A percentile compares a stretch with the other conserved stretches of the same genome.
Conservation (phyloP, 345 rosid genomes). For the Noccaea bulbosa region DNA sequence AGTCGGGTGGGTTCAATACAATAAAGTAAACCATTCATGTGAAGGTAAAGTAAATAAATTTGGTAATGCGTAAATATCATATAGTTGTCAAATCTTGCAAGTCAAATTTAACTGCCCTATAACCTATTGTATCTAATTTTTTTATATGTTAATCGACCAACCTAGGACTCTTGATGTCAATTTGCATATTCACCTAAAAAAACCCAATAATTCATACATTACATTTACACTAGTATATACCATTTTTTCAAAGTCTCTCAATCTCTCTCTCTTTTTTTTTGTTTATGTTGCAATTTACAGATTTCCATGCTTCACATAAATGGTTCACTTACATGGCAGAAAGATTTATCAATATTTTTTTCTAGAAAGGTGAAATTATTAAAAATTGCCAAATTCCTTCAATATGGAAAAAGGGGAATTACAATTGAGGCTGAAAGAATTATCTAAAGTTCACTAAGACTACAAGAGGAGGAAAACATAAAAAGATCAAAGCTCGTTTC, state of each 20-base stretch:
- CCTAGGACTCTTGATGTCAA: constrained; percentile 35
- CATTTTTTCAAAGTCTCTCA: constrained; percentile 20
- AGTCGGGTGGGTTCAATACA: constrained; percentile 30
- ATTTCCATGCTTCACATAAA: constrained; percentile 1
- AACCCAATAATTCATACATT: not conserved
- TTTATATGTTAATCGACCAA: constrained; percentile 38
- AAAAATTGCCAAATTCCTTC: not conserved
- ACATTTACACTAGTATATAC: not conserved
- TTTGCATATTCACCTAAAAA: constrained; percentile 37
- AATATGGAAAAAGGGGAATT: not conserved
- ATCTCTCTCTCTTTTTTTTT: not conserved
- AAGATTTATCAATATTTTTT: not conserved
- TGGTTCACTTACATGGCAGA: constrained; percentile 14
- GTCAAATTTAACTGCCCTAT: constrained; percentile 39
- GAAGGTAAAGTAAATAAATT: constrained; percentile 27
- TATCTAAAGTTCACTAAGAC: constrained; percentile 14
- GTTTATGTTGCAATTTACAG: not conserved
- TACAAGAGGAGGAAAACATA: not conserved
- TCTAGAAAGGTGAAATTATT: not conserved
- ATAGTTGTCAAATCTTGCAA: constrained; percentile 36
- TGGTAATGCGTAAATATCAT: constrained; percentile 43
- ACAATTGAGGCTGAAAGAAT: constrained; percentile 10
- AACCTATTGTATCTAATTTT: constrained; percentile 18
- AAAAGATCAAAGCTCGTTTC: constrained; percentile 3
- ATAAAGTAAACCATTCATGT: constrained; percentile 34